Conservation (phyloP, 192 early-diverging fungal genomes). For the Linnemannia zychae region DNA sequence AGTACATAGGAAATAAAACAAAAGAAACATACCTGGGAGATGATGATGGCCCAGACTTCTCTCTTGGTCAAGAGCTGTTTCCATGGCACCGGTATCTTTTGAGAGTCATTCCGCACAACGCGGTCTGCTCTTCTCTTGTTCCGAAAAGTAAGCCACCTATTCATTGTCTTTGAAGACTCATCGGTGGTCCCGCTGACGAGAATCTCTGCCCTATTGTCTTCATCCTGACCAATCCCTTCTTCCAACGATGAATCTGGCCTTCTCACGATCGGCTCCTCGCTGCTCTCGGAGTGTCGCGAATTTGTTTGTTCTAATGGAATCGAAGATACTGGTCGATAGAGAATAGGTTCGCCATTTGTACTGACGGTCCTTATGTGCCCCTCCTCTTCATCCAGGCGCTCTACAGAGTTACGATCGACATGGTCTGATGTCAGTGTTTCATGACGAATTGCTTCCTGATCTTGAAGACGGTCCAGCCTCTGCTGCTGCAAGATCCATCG, state of each 20-base stretch:
- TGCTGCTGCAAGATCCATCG: slow-evolving; percentile 44
- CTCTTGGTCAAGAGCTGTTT: slow-evolving; percentile 13
- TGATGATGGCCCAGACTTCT: slow-evolving; percentile 53
- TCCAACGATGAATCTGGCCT: neutral
- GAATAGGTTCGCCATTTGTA: neutral
- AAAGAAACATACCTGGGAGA: slow-evolving; percentile 31
- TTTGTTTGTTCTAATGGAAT: neutral
- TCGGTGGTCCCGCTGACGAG: neutral
- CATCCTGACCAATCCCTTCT: neutral
- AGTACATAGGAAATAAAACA: neutral
- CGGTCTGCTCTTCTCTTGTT: neutral
- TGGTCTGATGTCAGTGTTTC: neutral
- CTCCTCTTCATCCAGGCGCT: neutral
- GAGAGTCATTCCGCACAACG: neutral
- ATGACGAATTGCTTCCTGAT: neutral
- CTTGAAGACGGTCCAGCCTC: slow-evolving; percentile 10
- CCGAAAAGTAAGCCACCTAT: slow-evolving; percentile 30
- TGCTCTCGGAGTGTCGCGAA: slow-evolving; percentile 4
- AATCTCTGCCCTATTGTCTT: neutral
- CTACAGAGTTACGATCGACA: neutral
- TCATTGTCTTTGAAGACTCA: neutral
- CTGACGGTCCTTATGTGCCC: slow-evolving; percentile 12
- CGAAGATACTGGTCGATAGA: slow-evolving; percentile 8
- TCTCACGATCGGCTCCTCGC: neutral
- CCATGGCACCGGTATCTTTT: slow-evolving; percentile 33